These are phyloP conservation scores for Russula sp. DNA, from an alignment of 768 basidiomycete species.

Conservation along the genomic window DNA sequence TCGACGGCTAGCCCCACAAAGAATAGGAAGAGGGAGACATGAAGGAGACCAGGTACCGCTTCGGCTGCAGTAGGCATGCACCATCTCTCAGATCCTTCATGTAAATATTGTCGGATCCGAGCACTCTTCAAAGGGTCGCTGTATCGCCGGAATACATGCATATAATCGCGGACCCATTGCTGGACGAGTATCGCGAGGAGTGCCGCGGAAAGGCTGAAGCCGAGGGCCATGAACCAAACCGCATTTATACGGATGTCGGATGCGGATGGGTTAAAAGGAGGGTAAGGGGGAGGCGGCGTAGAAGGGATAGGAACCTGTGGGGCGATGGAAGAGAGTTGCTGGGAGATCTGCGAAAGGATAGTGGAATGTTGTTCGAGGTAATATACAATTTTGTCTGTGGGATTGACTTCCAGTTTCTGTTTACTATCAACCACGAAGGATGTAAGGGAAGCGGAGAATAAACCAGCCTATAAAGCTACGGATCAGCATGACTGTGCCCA, in stretches of 20 bases:
- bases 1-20: too few species aligned
- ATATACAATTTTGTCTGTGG: neutral
- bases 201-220: conserved; percentile 40
- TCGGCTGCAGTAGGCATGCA: neutral
- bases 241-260: conserved; percentile 41
- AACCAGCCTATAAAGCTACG: conserved; percentile 10
- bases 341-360: conserved; percentile 18
- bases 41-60: neutral
- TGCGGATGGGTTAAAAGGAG: conserved; percentile 30
- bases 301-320: neutral
- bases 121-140: too few species aligned
- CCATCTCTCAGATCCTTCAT: too few species aligned
- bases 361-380: conserved; percentile 11
- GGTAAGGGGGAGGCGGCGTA: neutral
- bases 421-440: conserved; percentile 4
- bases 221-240: conserved; percentile 18
- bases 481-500: neutral
- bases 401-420: neutral
- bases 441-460: conserved; percentile 11
- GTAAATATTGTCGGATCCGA: too few species aligned
- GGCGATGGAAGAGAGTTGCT: conserved; percentile 10
- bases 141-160: too few species aligned
- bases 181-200: too few species aligned
- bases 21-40: neutral
- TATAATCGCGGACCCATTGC: neutral